A percentile compares a stretch with the other conserved stretches of the same genome.
Evolutionary conservation across 306 rosid species (phyloP).

Genomic region (Boehmeria nivea): DNA sequence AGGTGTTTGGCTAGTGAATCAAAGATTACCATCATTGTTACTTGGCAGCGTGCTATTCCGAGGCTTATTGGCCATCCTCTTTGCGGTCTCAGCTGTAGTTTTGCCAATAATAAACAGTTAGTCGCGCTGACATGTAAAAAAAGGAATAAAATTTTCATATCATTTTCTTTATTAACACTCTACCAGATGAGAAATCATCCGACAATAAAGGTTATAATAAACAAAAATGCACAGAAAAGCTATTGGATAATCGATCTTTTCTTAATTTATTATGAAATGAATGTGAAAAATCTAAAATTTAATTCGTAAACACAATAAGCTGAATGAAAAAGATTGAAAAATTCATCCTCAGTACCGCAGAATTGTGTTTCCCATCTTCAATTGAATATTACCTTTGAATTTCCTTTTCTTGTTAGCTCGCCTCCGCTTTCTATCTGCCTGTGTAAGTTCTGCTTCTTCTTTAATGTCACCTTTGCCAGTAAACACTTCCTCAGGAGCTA

Average conservation of each 20-base stretch:
- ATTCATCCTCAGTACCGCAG: too few relatives aligned
- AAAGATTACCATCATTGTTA: not conserved
- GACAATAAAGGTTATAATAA: too few relatives aligned
- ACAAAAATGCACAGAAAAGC: too few relatives aligned
- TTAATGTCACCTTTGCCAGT: constrained; percentile 86
- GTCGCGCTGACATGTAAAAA: not conserved
- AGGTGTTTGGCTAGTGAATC: not conserved
- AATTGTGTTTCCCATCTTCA: not conserved
- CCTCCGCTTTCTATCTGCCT: constrained; percentile 84
- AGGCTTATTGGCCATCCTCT: constrained; percentile 41
- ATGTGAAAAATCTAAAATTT: too few relatives aligned
- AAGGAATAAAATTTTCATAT: too few relatives aligned
- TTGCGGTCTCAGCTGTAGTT: constrained; percentile 48
- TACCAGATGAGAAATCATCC: too few relatives aligned
- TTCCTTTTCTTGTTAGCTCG: constrained; percentile 86
- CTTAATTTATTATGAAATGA: too few relatives aligned
- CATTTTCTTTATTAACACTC: too few relatives aligned
- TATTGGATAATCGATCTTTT: too few relatives aligned
- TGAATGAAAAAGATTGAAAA: not conserved
- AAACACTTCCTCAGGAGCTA: constrained; percentile 97
- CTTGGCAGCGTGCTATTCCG: constrained; percentile 12
- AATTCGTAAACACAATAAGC: too few relatives aligned
- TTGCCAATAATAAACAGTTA: constrained; percentile 15
- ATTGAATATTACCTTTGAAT: constrained; percentile 56
- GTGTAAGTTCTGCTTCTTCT: constrained; percentile 83